These are phyloP conservation scores for Leonotis leonurus DNA, from an alignment of 257 asterid species.

Conservation along the genomic window DNA sequence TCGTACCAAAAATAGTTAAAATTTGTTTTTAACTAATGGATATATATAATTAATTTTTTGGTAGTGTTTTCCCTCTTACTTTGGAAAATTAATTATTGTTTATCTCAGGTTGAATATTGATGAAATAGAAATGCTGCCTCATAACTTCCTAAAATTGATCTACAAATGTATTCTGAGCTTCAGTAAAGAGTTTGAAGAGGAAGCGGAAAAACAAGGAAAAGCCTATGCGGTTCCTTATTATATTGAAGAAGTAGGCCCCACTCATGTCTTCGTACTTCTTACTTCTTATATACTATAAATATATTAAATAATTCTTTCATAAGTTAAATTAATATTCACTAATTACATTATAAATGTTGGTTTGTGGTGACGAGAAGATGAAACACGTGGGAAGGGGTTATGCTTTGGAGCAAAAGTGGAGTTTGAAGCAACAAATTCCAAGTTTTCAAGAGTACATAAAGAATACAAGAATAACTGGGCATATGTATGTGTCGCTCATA, in stretches of 20 bases:
- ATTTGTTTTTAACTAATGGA: too few relatives aligned
- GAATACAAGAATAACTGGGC: neutral
- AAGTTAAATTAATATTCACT: too few relatives aligned
- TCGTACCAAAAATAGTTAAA: too few relatives aligned
- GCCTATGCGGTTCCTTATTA: neutral
- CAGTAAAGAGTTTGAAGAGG: neutral
- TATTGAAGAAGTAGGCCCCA: neutral
- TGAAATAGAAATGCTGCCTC: neutral
- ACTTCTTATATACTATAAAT: too few relatives aligned
- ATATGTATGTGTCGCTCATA: neutral
- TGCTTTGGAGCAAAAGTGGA: neutral
- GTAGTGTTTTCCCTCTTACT: too few relatives aligned
- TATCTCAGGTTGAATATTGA: neutral
- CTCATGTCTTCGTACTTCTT: too few relatives aligned
- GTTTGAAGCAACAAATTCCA: neutral
- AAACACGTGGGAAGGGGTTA: neutral
- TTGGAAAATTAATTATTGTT: too few relatives aligned
- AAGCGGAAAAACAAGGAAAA: neutral
- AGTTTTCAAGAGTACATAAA: neutral
- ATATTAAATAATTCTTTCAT: too few relatives aligned
- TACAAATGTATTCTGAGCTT: neutral
- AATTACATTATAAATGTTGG: too few relatives aligned
- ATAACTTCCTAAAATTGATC: neutral
- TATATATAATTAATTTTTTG: too few relatives aligned
- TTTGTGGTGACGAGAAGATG: neutral